Conservation (phyloP, 306 rosid genomes). For the Ochetophila trinervis region DNA sequence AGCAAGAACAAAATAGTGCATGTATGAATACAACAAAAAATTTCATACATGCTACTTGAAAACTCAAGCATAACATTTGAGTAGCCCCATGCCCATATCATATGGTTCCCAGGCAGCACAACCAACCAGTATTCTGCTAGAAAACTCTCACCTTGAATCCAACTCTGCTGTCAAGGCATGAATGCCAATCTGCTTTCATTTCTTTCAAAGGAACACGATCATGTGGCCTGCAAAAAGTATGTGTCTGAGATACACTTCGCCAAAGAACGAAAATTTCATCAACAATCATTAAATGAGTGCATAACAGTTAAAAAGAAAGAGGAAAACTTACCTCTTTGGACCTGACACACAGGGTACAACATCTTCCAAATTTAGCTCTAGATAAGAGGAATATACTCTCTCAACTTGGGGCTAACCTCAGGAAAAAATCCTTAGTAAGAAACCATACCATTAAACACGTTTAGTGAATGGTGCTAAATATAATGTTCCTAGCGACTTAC, state of each 20-base stretch:
- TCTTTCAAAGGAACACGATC: conserved; percentile 91
- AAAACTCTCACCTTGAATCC: conserved; percentile 80
- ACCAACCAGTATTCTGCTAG: conserved; percentile 6
- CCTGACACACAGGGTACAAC: conserved; percentile 95
- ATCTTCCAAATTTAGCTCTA: conserved; percentile 69
- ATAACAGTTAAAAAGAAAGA: conserved; percentile 5
- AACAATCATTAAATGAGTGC: conserved; percentile 13
- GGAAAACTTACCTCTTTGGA: conserved; percentile 72
- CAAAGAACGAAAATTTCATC: conserved; percentile 10
- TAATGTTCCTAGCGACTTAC: conserved; percentile 25
- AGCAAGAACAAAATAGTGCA: no score
- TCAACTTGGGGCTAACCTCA: conserved; percentile 72
- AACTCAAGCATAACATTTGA: neutral
- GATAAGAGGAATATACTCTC: conserved; percentile 75
- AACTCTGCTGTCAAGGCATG: conserved; percentile 86
- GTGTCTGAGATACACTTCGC: conserved; percentile 21
- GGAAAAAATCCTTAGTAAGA: conserved; percentile 28
- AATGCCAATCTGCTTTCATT: conserved; percentile 91
- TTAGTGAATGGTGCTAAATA: neutral
- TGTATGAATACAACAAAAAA: neutral
- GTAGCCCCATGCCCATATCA: neutral
- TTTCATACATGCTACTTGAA: neutral
- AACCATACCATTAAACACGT: conserved; percentile 13
- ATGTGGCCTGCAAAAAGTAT: conserved; percentile 69
- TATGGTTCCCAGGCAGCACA: conserved; percentile 8